Base-by-base conservation (phyloP, 2,329 filamentous ascomycete species). In the Scytalidium sp. region DNA sequence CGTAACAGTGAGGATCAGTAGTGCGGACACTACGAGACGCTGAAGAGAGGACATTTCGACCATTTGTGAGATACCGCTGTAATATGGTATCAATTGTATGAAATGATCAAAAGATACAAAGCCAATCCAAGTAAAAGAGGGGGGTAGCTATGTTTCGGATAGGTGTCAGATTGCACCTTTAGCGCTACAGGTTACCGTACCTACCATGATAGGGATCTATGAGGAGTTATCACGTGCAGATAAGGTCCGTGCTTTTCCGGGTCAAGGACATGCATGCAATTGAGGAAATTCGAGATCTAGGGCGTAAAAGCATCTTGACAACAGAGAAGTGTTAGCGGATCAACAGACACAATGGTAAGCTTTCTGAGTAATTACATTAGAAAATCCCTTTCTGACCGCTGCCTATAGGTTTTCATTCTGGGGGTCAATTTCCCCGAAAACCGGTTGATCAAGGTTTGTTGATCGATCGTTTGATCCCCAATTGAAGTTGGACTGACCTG, bases 351-450 rank as follows among this genome's bases (percentile, higher is more conserved):
- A 22, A 65, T 64, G 62, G 62, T 62, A 56, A 20, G 51, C 21
- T n/a, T 15, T 9, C 29, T 19, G 19, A 9, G 13, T 15, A 13
- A n/a, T 41, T 5, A 19, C 10, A 2, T 22, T 23, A n/a, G 5
- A 15, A n/a, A 36, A 10, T 43, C 21, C 22, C 39, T 15, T 49
- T 23, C 52, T 61, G 36, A 60, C 17, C 2, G 32, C 8, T 19
- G 7, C 20, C 15, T 36, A 5, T 36, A 66, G 64, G 87, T 92
- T 64, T 89, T 94, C 75, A 85, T 97, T 64, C 79, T 93, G 65
- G 89, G 90, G 63, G 78, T 89, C 75, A 92, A 88, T 75, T 97
- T 97, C 75, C 75, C 82, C 61, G 92, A 96, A 74, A 74, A 76
- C 63, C 85, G 86, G 70, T 81, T 97, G 65, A 86, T 97, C 67